phyloP scores from a whole-genome alignment of 768 basidiomycete species.

The Termitomyces sp. region DNA sequence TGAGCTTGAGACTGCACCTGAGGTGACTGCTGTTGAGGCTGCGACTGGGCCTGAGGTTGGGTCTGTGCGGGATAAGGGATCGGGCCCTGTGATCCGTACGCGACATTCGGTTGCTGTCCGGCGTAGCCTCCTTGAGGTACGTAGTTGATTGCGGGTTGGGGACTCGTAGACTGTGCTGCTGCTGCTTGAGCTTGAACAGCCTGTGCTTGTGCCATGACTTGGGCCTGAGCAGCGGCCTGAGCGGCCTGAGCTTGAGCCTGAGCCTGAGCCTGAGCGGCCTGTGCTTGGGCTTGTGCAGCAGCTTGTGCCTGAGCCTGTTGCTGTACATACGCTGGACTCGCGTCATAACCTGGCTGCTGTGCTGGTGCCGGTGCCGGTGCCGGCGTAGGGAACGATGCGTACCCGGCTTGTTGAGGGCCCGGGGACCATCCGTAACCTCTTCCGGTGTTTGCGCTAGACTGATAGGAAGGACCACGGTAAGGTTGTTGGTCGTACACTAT shows the following conservation, averaged over 20 bases:
- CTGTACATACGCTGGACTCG: slow-evolving; percentile 19
- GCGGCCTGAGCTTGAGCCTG: slow-evolving; percentile 15
- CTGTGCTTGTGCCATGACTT: slow-evolving; percentile 14
- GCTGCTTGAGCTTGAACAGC: slow-evolving; percentile 6
- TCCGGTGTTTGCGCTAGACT: slow-evolving; percentile 20
- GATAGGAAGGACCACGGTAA: slow-evolving; percentile 20
- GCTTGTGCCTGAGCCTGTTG: slow-evolving; percentile 11
- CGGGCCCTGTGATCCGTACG: slow-evolving; percentile 36
- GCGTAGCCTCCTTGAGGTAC: slow-evolving; percentile 26
- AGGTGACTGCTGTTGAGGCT: neutral
- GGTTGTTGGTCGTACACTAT: slow-evolving; percentile 54
- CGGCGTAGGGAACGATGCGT: slow-evolving; percentile 32
- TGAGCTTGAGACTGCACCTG: slow-evolving; percentile 8
- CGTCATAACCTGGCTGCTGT: slow-evolving; percentile 16
- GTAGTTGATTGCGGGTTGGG: slow-evolving; percentile 12
- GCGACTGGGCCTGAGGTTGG: neutral
- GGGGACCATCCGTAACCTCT: slow-evolving; percentile 51
- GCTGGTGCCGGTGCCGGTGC: slow-evolving; percentile 13
- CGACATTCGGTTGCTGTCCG: slow-evolving; percentile 31
- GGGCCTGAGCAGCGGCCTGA: slow-evolving; percentile 9
- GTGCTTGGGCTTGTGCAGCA: slow-evolving; percentile 11
- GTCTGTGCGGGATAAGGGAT: slow-evolving; percentile 35
- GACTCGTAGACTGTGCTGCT: neutral
- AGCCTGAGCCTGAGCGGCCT: slow-evolving; percentile 10
- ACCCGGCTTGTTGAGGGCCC: slow-evolving; percentile 25